Base-by-base conservation (phyloP, 495 filamentous ascomycete species). In the Annulohypoxylon stygium region DNA sequence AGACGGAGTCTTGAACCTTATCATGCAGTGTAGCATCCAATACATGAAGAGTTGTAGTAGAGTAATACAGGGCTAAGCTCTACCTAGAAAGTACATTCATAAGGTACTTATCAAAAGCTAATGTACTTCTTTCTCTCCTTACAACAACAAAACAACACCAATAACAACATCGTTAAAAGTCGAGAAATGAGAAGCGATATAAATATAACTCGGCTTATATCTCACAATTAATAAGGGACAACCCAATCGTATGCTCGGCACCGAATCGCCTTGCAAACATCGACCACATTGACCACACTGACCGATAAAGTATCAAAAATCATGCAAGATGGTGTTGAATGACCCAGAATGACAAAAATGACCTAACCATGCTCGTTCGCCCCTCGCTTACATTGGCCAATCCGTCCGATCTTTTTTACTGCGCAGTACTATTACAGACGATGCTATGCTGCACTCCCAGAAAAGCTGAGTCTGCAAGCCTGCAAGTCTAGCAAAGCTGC, bases 331-430 rank as follows among this genome's bases (percentile, higher is more conserved):
- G 6, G 16, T 50, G 20, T 41, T 18, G 54, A 25, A 41, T 30
- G 30, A 30, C 30, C 30, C 30, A 30, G 5, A 30, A 30, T 30
- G 30, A 30, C 30, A 30, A 30, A 30, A 30, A 60, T 58, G 51
- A 55, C 53, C 53, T 57, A 37, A 57, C 58, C 47, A 25, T 54
- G 61, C 39, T 66, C 14, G 37, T 37, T 43, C 25, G 18, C 48
- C 47, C 66, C 37, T 65, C 8, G 39, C 51, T 73, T 67, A 51
- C 62, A 70, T 74, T 65, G 45, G 48, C 50, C 61, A 61, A 18
- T 53, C 43, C 71, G 23, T 69, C 71, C 61, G 55, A 62, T 67
- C 34, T 70, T 66, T 57, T 66, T 34, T 66, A 37, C 30, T 30
- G 30, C 30, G 30, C 30, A 30, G 30, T 30, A 30, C 30, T 30